A percentile compares a stretch with the other conserved stretches of the same genome.
phyloP scores from a whole-genome alignment of 768 basidiomycete species.

The Royoungia palumana region DNA sequence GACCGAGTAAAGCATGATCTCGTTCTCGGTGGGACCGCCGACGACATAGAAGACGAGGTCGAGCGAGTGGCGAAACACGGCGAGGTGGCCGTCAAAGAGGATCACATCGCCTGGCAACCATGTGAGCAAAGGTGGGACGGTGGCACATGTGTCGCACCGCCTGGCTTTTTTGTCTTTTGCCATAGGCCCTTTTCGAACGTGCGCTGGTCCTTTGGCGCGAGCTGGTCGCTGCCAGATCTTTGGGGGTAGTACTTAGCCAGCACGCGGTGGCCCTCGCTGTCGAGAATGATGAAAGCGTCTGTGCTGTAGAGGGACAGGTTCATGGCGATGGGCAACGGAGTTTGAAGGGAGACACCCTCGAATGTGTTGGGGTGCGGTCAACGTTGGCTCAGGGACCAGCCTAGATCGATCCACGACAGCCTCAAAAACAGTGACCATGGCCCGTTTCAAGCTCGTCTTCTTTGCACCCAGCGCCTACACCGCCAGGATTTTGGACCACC shows the following conservation, averaged over 20 bases:
- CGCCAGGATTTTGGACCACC: slow-evolving; percentile 3
- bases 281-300: slow-evolving; percentile 85
- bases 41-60: slow-evolving; percentile 96
- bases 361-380: slow-evolving; percentile 17
- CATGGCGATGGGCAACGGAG: slow-evolving; percentile 29
- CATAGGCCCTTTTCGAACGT: slow-evolving; percentile 94
- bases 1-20: slow-evolving; percentile 90
- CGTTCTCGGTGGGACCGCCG: slow-evolving; percentile 85
- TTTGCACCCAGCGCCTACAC: slow-evolving; percentile 46
- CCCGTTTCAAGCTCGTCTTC: slow-evolving; percentile 51
- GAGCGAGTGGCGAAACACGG: slow-evolving; percentile 89
- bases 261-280: slow-evolving; percentile 92
- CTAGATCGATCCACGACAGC: slow-evolving; percentile 11
- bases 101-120: slow-evolving; percentile 78
- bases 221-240: slow-evolving; percentile 57
- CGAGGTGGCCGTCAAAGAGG: slow-evolving; percentile 84
- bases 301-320: slow-evolving; percentile 89
- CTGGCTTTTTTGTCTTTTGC: slow-evolving; percentile 93
- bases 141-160: slow-evolving; percentile 53
- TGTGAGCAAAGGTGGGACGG: background rate
- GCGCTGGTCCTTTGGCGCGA: slow-evolving; percentile 80
- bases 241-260: slow-evolving; percentile 93
- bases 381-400: background rate
- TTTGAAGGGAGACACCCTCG: slow-evolving; percentile 17
- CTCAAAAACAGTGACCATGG: slow-evolving; percentile 11